Conservation (phyloP, 202 grass and related monocot genomes). For the Cymbopogon flexuosus region DNA sequence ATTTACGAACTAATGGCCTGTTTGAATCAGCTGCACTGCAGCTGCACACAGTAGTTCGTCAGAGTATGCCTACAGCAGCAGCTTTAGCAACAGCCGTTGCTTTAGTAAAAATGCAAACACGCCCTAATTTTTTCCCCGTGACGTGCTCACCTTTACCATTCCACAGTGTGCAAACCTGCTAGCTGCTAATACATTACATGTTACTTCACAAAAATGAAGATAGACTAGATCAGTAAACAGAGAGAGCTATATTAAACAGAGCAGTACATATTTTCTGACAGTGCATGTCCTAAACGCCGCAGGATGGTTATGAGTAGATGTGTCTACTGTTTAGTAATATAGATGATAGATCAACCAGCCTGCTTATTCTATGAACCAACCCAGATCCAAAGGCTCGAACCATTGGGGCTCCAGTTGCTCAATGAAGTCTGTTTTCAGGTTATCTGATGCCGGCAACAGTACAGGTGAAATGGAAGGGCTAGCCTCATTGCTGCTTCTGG, state of each 20-base stretch:
- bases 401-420: slow-evolving; percentile 29
- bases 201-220: not conserved
- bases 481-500: slow-evolving; percentile 4
- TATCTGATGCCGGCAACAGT: not conserved
- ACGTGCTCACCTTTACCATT: not conserved
- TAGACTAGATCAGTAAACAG: not conserved
- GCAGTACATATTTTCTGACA: not conserved
- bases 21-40: not conserved
- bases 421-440: slow-evolving; percentile 27
- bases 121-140: not conserved
- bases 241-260: not conserved
- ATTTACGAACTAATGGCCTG: not conserved
- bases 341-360: slow-evolving; percentile 1
- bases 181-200: not conserved
- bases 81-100: not conserved
- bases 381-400: slow-evolving; percentile 42
- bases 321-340: not conserved
- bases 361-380: slow-evolving; percentile 36
- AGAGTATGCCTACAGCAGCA: not conserved
- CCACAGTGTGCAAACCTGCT: not conserved
- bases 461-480: slow-evolving; percentile 20
- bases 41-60: not conserved
- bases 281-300: not conserved
- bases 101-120: not conserved
- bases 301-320: not conserved